Conservation (phyloP, 108 stramenopile genomes). For the Cyclotella distinguenda region DNA sequence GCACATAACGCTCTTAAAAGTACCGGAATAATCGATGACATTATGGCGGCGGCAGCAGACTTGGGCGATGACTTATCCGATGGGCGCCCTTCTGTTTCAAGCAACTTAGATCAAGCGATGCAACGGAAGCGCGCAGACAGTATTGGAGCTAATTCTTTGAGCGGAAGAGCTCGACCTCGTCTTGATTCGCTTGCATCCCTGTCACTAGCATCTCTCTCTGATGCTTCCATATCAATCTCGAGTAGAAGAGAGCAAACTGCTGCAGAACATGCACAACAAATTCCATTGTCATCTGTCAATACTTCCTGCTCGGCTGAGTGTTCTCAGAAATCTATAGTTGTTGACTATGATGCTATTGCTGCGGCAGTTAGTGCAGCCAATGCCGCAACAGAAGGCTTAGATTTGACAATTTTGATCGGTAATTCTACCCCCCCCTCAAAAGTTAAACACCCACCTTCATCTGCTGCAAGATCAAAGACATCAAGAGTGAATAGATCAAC, state of each 20-base stretch:
- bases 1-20: slow-evolving; percentile 39
- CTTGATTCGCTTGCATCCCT: slow-evolving; percentile 65
- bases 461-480: background rate
- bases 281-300: slow-evolving; percentile 16
- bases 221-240: slow-evolving; percentile 41
- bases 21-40: slow-evolving; percentile 53
- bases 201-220: slow-evolving; percentile 56
- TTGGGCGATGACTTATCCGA: slow-evolving; percentile 37
- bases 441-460: too few species aligned
- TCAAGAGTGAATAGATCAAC: slow-evolving; percentile 7
- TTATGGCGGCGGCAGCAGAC: slow-evolving; percentile 59
- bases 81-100: background rate
- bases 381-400: slow-evolving; percentile 65
- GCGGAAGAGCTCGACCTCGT: slow-evolving; percentile 42
- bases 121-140: slow-evolving; percentile 19
- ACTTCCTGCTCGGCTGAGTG: slow-evolving; percentile 12
- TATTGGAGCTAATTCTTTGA: slow-evolving; percentile 19
- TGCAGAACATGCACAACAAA: slow-evolving; percentile 9
- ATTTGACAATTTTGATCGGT: slow-evolving; percentile 51
- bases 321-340: slow-evolving; percentile 49
- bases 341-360: slow-evolving; percentile 78
- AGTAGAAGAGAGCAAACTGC: slow-evolving; percentile 24
- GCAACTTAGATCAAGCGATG: slow-evolving; percentile 6
- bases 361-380: slow-evolving; percentile 78
- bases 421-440: too few species aligned